phyloP scores from a whole-genome alignment of 345 rosid species.

The Moricandia moricandioides region DNA sequence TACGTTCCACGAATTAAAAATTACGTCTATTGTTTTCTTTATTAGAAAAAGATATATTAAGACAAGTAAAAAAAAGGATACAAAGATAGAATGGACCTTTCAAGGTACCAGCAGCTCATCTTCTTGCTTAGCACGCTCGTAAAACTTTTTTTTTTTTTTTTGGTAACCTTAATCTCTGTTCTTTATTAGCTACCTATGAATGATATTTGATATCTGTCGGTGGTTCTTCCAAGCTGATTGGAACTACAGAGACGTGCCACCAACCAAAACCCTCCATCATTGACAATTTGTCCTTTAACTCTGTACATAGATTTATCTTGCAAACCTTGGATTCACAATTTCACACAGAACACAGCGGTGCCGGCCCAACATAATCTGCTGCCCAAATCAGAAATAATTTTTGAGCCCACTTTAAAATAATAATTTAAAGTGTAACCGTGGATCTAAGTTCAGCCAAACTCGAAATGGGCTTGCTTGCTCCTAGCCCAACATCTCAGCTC shows the following conservation, averaged over 20 bases:
- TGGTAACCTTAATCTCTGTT: not conserved
- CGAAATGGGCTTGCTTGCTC: too few relatives aligned
- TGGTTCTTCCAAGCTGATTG: slow-evolving; percentile 23
- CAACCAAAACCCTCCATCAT: not conserved
- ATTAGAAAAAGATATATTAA: not conserved
- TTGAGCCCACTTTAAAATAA: too few relatives aligned
- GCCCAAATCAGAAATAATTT: too few relatives aligned
- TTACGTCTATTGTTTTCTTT: not conserved
- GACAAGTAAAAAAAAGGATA: not conserved
- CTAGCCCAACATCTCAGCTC: too few relatives aligned
- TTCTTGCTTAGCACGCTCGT: not conserved
- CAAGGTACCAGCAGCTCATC: slow-evolving; percentile 26
- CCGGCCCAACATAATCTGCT: too few relatives aligned
- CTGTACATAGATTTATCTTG: not conserved
- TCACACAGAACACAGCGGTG: too few relatives aligned
- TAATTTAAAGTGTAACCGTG: too few relatives aligned
- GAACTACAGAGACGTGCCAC: slow-evolving; percentile 6
- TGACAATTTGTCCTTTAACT: not conserved
- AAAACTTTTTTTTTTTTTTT: too few relatives aligned
- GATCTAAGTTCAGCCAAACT: too few relatives aligned
- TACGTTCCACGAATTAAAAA: not conserved
- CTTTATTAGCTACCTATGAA: not conserved
- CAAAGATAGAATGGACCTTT: slow-evolving; percentile 15
- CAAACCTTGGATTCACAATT: too few relatives aligned
- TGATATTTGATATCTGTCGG: slow-evolving; percentile 24